Evolutionary conservation across 331 rosid species (phyloP).

Genomic region (Ulmus americana): DNA sequence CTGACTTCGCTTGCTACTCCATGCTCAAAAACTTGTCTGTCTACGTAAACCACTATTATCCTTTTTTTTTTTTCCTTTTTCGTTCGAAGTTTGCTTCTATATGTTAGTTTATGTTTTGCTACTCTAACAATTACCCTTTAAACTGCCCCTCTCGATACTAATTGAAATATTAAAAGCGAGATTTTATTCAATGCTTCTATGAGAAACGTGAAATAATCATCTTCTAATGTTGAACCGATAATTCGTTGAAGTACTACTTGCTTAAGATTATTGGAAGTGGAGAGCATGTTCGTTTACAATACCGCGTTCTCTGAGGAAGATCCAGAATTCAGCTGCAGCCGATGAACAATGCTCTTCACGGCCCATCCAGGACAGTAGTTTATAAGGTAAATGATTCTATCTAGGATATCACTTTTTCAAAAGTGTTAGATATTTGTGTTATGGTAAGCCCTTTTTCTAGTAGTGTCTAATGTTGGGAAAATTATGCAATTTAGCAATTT

Average conservation of each 20-base stretch:
- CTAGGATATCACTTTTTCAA: too few species aligned
- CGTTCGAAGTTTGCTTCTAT: too few species aligned
- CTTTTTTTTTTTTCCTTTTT: too few species aligned
- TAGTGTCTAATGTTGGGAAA: too few species aligned
- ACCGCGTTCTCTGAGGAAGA: constrained; percentile 83
- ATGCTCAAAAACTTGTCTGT: too few species aligned
- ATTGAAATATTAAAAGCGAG: background rate
- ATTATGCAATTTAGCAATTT: too few species aligned
- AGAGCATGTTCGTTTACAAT: constrained; percentile 85
- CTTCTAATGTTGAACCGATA: constrained; percentile 6
- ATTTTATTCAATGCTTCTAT: background rate
- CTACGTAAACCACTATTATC: too few species aligned
- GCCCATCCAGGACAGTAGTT: constrained; percentile 54
- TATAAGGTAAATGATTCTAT: constrained; percentile 12
- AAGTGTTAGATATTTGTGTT: too few species aligned
- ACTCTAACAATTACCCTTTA: background rate
- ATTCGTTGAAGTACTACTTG: constrained; percentile 58
- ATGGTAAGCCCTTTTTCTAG: too few species aligned
- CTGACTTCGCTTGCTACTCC: too few species aligned
- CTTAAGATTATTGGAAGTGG: constrained; percentile 77
- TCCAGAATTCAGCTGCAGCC: constrained; percentile 31
- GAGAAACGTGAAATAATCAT: background rate
- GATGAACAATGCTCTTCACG: constrained; percentile 44
- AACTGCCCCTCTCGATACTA: background rate
- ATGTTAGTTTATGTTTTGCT: background rate